A percentile compares a stretch with the other conserved stretches of the same genome.
Conservation (phyloP, 345 rosid species). For the Rubroshorea leprosula region DNA sequence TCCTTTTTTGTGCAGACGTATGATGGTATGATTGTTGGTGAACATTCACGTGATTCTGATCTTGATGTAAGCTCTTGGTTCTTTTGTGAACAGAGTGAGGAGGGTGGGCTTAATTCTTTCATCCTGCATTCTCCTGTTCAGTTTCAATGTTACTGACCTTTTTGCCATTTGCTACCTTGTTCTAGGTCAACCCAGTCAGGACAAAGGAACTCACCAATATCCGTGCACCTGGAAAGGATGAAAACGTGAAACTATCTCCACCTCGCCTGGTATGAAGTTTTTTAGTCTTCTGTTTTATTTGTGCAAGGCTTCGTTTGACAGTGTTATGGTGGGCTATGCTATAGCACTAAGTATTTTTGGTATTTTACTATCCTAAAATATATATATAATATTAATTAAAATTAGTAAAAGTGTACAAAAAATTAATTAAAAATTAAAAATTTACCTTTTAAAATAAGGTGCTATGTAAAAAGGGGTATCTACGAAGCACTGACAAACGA, state of each 20-base stretch:
- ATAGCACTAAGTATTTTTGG: no score
- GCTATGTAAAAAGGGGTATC: no score
- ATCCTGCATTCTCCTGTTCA: neutral
- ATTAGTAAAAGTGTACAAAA: no score
- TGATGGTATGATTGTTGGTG: constrained; percentile 98
- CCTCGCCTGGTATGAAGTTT: constrained; percentile 66
- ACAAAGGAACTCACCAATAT: constrained; percentile 75
- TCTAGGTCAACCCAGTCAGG: constrained; percentile 82
- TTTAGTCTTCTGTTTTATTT: neutral
- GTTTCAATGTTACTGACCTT: constrained; percentile 19
- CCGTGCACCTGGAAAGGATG: constrained; percentile 82
- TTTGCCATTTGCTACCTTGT: constrained; percentile 7
- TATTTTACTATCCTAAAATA: no score
- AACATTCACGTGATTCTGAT: constrained; percentile 92
- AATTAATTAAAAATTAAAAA: no score
- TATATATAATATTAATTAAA: no score
- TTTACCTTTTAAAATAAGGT: no score
- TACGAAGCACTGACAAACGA: no score
- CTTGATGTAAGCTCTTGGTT: constrained; percentile 72
- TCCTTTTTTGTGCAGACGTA: constrained; percentile 55
- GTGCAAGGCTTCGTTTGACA: no score
- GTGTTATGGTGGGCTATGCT: no score
- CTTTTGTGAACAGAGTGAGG: neutral
- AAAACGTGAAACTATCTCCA: constrained; percentile 87
- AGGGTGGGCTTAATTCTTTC: neutral